Base-by-base conservation (phyloP, 2,329 filamentous ascomycete species). In the Fusarium euwallaceae region DNA sequence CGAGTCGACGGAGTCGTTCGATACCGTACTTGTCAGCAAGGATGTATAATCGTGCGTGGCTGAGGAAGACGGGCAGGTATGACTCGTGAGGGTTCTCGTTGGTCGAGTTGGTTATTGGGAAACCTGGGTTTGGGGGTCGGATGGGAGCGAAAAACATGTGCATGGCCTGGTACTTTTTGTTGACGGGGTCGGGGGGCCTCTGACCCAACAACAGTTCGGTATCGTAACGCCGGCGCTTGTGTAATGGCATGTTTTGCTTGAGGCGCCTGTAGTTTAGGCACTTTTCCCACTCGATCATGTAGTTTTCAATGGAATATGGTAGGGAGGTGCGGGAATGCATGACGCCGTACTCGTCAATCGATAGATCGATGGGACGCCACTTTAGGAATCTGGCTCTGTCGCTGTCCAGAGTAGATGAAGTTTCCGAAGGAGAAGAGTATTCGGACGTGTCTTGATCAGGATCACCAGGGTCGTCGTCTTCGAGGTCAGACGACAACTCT, bases 11-110 rank as follows among this genome's bases (percentile, higher is more conserved):
- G 39, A 80, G 73, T 6, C 58, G 24, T 17, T 73, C 48, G 29
- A 80, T 53, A 20, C 43, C 70, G 63, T 78, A 80, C 37, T 76
- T 79, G 41, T 78, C 75, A n/a, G 77, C 78, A 37, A 80, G 66
- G 41, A 78, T 59, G 68, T 79, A 80, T 7, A 80, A 71, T 5
- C 70, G 70, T 6, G 70, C 70, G 60, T 79, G 77, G 48, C 71
- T 66, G 56, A 73, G 71, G 62, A 79, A 77, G 61, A 78, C 66
- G 29, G 64, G 61, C 4, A 39, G 37, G 58, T 70, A 72, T 14
- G 64, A 75, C 60, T 68, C 58, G 39, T 51, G 14, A 4, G 55
- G 48, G 27, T 32, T 17, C 24, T 2, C 6, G 34, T 64, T 34
- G 32, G 11, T 34, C 10, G 32, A 12, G 32, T 12, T 12, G 32